Evolutionary conservation across 805 yeast species (phyloP).

Genomic region (Allodekkera sacchari): DNA sequence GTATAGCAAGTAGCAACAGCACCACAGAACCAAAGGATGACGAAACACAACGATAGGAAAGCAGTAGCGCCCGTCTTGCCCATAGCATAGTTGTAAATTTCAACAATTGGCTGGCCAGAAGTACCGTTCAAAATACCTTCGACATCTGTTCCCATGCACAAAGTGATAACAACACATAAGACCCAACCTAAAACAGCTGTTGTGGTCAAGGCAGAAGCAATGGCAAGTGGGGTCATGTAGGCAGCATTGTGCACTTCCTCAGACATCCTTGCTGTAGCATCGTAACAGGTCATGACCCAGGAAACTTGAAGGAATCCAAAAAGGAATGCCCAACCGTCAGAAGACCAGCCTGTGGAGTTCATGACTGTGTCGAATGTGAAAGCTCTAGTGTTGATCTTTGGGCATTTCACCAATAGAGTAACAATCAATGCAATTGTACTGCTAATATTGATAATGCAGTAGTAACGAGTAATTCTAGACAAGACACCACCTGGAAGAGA

Average conservation of each 20-base stretch:
- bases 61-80: conserved; percentile 48
- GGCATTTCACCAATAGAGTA: conserved; percentile 47
- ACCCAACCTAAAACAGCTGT: conserved; percentile 45
- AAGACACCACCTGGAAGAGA: conserved; percentile 44
- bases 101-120: conserved; percentile 47
- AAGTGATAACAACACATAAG: conserved; percentile 37
- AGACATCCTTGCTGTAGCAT: conserved; percentile 46
- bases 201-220: conserved; percentile 41
- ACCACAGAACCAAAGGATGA: conserved; percentile 46
- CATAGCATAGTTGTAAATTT: conserved; percentile 40
- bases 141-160: conserved; percentile 35
- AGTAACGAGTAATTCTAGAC: conserved; percentile 40
- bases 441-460: conserved; percentile 42
- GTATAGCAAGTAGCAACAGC: conserved; percentile 42
- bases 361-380: conserved; percentile 42
- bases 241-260: conserved; percentile 51
- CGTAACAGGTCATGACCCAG: conserved; percentile 54
- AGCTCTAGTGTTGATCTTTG: conserved; percentile 33
- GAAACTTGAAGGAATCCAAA: conserved; percentile 50
- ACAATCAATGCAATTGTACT: conserved; percentile 42
- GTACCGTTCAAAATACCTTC: conserved; percentile 23
- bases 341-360: conserved; percentile 42
- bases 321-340: conserved; percentile 48
- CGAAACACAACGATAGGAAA: conserved; percentile 38
- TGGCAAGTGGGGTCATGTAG: conserved; percentile 49